Percentiles rank a stretch among this genome's conserved stretches.
phyloP scores from a whole-genome alignment of 208 protist genomes.

The Balamuthia mandrillaris region DNA sequence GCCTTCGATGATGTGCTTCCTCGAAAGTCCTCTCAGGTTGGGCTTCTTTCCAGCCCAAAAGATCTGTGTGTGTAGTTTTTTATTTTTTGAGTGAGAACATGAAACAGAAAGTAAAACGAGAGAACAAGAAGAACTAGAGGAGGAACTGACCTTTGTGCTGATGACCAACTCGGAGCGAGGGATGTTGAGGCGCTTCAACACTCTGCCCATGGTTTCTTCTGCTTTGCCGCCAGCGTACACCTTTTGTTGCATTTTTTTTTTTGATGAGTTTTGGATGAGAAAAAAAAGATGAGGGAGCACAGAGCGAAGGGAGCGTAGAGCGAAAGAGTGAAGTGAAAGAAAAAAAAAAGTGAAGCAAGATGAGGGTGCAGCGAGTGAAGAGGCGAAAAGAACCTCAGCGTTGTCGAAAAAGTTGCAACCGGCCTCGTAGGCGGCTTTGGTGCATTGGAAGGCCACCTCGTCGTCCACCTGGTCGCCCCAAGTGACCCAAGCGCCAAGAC shows the following conservation, averaged over 20 bases:
- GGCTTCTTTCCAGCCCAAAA: too few species aligned
- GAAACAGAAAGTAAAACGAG: not conserved
- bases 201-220: constrained; percentile 47
- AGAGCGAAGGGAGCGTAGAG: too few species aligned
- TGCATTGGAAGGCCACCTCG: too few species aligned
- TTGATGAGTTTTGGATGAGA: too few species aligned
- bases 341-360: too few species aligned
- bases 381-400: too few species aligned
- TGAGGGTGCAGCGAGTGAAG: too few species aligned
- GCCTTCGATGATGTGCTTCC: constrained; percentile 41
- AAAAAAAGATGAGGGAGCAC: too few species aligned
- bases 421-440: constrained; percentile 36
- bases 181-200: constrained; percentile 32
- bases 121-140: not conserved
- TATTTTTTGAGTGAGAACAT: not conserved
- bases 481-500: constrained; percentile 54
- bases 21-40: constrained; percentile 48
- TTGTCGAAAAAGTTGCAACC: constrained; percentile 61
- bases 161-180: constrained; percentile 50
- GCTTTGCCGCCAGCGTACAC: constrained; percentile 42
- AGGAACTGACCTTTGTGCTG: constrained; percentile 60
- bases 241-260: too few species aligned
- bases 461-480: constrained; percentile 32
- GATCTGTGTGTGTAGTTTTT: not conserved
- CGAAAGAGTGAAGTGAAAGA: too few species aligned